These are phyloP conservation scores for Blastobotrys robertii DNA, from an alignment of 805 yeast species.

Conservation along the genomic window DNA sequence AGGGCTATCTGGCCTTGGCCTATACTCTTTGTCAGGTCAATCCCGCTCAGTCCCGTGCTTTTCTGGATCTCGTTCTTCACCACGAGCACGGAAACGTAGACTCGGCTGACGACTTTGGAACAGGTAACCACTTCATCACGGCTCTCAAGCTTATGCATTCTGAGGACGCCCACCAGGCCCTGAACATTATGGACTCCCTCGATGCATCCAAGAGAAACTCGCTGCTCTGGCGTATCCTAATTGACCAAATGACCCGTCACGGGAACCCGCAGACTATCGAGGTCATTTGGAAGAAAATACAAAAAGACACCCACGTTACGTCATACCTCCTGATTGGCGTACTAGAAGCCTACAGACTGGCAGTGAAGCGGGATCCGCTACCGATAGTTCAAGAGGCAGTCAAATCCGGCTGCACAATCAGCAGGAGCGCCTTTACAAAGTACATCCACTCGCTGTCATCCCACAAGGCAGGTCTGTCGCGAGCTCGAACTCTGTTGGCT, in stretches of 20 bases:
- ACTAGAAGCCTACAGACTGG: no score
- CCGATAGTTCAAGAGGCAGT: neutral
- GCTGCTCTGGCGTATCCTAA: no score
- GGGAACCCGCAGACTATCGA: no score
- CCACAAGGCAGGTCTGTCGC: no score
- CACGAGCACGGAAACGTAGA: constrained; percentile 12
- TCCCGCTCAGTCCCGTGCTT: constrained; percentile 7
- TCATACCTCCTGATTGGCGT: no score
- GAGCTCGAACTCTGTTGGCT: no score
- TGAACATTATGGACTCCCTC: neutral
- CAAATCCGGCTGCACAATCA: neutral
- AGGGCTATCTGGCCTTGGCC: constrained; percentile 24
- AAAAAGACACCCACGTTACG: no score
- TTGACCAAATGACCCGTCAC: no score
- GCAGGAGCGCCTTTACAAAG: neutral
- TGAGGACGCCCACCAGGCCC: constrained; percentile 8
- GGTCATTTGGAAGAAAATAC: no score
- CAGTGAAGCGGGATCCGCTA: no score
- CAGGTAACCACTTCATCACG: no score
- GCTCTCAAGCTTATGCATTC: neutral
- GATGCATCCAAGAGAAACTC: no score
- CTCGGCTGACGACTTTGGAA: constrained; percentile 11
- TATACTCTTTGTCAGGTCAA: constrained; percentile 10
- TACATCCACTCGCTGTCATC: neutral
- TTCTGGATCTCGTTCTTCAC: constrained; percentile 10